Conservation (phyloP, 2,329 filamentous ascomycete species). For the Colletotrichum sp. region DNA sequence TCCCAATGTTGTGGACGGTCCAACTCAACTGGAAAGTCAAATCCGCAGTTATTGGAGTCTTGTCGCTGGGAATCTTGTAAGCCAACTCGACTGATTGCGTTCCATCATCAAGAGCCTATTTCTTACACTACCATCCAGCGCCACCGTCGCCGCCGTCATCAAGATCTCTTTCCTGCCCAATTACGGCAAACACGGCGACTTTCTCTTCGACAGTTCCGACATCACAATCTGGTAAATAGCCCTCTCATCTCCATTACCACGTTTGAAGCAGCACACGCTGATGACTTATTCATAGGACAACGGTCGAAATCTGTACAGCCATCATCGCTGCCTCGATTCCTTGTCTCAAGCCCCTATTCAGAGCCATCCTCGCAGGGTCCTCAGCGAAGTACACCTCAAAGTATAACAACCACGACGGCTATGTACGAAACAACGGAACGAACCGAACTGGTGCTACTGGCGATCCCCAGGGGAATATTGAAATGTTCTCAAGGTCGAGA, state of each 20-base stretch:
- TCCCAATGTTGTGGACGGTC: slow-evolving; percentile 32
- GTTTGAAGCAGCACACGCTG: neutral
- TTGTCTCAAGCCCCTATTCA: slow-evolving; percentile 31
- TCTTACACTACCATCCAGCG: neutral
- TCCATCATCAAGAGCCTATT: too few relatives aligned
- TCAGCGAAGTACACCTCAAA: neutral
- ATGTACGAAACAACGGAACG: neutral
- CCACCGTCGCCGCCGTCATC: slow-evolving; percentile 28
- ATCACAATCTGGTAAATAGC: slow-evolving; percentile 30
- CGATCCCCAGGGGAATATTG: neutral
- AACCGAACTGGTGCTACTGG: neutral
- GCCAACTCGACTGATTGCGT: neutral
- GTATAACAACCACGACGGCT: neutral
- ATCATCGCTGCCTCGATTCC: slow-evolving; percentile 32
- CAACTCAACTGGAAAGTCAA: slow-evolving; percentile 32
- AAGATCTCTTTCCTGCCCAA: slow-evolving; percentile 28
- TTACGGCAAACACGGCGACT: slow-evolving; percentile 30
- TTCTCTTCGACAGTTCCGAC: slow-evolving; percentile 29
- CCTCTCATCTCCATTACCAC: neutral
- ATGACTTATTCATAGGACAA: slow-evolving; percentile 22
- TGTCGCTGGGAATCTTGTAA: slow-evolving; percentile 30
- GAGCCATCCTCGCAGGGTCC: slow-evolving; percentile 6
- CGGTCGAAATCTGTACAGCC: slow-evolving; percentile 30
- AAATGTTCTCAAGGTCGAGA: neutral
- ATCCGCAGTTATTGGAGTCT: slow-evolving; percentile 25